Base-by-base conservation (phyloP, 169 alveolate genomes). In the Eimeria acervulina region DNA sequence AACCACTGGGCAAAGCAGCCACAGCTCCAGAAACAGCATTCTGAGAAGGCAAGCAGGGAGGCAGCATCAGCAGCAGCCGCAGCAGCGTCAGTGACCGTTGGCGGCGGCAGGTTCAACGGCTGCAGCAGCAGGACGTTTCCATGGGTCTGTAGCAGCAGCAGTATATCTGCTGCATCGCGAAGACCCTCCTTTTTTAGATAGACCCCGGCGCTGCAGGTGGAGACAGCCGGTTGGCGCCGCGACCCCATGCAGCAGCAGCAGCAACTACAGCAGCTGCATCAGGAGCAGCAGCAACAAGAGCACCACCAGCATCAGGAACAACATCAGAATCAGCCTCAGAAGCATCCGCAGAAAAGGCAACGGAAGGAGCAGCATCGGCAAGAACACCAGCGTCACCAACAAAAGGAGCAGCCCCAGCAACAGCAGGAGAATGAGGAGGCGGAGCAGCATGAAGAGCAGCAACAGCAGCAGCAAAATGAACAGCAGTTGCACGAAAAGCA, bases 1-100 rank as follows among this genome's bases (percentile, higher is more conserved):
- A 15, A 81, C 68, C 3, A 47, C 90, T 7, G 90, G 90, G 55
- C 90, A 81, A 26, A 81, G 90, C 66, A 81, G 68, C 90, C 90
- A 81, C 70, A 81, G 70, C 70, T 81, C 90, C 90, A 81, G 55
- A 51, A 81, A 81, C 38, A 81, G 66, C 90, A 81, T 51, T 44
- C 90, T 81, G 70, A 10, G n/a, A 21, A 42, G 19, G 21, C 59
- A 51, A 12, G 59, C 59, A 51, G 59, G 59, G 15, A 51, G 15
- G 2, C 81, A 70, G 52, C 61, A 76, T 1, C 63, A 40, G 59
- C 52, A 76, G 61, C 40, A 42, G 61, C 87, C 17, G 52, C 61
- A 76, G 63, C 52, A 76, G 87, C 38, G 8, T 76, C 38, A 7
- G 31, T 15, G n/a, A 1, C 68, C 68, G 0, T 0, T 1, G 31